Evolutionary conservation across 2,329 filamentous ascomycete genomes (phyloP).

Genomic region (Diaporthe australafricana): DNA sequence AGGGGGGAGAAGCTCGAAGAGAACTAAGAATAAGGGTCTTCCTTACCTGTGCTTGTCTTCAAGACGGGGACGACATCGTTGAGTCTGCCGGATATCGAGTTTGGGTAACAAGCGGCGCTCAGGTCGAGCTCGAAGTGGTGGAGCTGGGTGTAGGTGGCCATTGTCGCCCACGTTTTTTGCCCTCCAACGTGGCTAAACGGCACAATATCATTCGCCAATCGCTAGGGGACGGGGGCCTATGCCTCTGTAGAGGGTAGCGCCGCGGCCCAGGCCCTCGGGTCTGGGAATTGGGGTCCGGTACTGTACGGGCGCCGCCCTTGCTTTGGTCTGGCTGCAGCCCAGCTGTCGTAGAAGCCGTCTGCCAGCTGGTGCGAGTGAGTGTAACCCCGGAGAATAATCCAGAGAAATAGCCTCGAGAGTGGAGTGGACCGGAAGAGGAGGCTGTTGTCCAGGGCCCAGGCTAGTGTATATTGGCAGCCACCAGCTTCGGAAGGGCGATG

Average conservation of each 20-base stretch:
- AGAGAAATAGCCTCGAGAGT: background rate
- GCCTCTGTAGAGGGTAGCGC: background rate
- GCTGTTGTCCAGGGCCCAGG: slow-evolving; percentile 9
- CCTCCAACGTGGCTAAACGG: slow-evolving; percentile 19
- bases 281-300: background rate
- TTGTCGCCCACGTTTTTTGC: slow-evolving; percentile 16
- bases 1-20: slow-evolving; percentile 27
- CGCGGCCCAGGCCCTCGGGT: slow-evolving; percentile 22
- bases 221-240: background rate
- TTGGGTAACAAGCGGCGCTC: slow-evolving; percentile 55
- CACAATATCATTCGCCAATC: slow-evolving; percentile 29
- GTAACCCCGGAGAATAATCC: slow-evolving; percentile 30
- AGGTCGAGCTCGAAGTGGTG: slow-evolving; percentile 58
- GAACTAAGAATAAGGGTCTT: slow-evolving; percentile 37
- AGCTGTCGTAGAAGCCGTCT: slow-evolving; percentile 4
- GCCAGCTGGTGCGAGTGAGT: slow-evolving; percentile 34
- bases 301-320: background rate
- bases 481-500: background rate
- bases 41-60: slow-evolving; percentile 71
- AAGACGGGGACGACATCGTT: slow-evolving; percentile 66
- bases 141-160: slow-evolving; percentile 36
- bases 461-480: slow-evolving; percentile 25
- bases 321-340: slow-evolving; percentile 18
- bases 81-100: slow-evolving; percentile 64
- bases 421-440: slow-evolving; percentile 15